Evolutionary conservation across 371 early-diverging fungal species (phyloP).

Genomic region (Syncephalis fuscata): DNA sequence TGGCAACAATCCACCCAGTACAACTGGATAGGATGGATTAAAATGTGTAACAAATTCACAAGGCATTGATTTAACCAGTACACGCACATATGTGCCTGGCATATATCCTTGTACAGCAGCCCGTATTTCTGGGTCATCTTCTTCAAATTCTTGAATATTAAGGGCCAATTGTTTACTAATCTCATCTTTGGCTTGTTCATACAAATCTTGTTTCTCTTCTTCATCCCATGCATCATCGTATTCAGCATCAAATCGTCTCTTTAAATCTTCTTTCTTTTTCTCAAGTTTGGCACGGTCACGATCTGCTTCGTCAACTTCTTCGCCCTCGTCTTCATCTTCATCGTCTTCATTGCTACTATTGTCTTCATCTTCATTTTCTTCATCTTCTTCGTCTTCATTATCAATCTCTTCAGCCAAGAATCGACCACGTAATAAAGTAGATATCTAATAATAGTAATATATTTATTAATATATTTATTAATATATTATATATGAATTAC

Average conservation of each 20-base stretch:
- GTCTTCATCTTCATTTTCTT: constrained; percentile 9
- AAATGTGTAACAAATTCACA: constrained; percentile 87
- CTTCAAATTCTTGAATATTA: constrained; percentile 75
- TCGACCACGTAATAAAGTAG: no score
- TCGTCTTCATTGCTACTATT: constrained; percentile 32
- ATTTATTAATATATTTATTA: no score
- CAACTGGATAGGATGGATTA: constrained; percentile 69
- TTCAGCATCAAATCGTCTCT: constrained; percentile 80
- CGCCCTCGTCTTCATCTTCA: constrained; percentile 43
- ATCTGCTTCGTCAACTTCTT: constrained; percentile 12
- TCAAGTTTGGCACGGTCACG: constrained; percentile 19
- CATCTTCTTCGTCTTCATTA: constrained; percentile 22
- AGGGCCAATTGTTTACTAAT: constrained; percentile 61
- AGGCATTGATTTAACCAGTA: constrained; percentile 76
- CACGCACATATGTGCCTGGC: constrained; percentile 86
- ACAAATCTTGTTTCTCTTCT: constrained; percentile 57
- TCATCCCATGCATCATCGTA: constrained; percentile 67
- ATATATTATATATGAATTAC: no score
- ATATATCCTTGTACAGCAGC: constrained; percentile 71
- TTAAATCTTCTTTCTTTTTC: constrained; percentile 75
- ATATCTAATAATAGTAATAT: no score
- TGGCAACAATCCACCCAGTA: constrained; percentile 78
- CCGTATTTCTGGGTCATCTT: constrained; percentile 55
- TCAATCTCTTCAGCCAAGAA: constrained; percentile 6
- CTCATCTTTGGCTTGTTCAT: constrained; percentile 75